These are phyloP conservation scores for Botrytis fragariae DNA, from an alignment of 2,329 filamentous ascomycete species.

Conservation along the genomic window DNA sequence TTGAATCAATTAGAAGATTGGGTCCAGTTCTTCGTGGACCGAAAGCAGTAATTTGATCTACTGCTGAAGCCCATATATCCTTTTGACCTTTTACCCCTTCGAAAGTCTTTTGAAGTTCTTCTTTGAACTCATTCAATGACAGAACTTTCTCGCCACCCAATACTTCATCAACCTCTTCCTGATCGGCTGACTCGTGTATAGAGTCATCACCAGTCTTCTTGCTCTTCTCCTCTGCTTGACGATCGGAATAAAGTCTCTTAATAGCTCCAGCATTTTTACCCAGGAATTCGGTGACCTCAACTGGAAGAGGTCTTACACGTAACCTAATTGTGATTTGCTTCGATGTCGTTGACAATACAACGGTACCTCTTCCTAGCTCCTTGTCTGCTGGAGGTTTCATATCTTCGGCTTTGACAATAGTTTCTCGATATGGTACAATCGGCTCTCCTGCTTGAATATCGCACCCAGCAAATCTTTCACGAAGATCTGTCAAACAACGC, in stretches of 20 bases:
- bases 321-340: constrained; percentile 80
- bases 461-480: constrained; percentile 88
- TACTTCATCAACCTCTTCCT: constrained; percentile 50
- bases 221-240: constrained; percentile 49
- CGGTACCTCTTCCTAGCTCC: constrained; percentile 78
- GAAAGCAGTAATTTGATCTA: constrained; percentile 85
- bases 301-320: constrained; percentile 74
- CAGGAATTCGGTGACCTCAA: constrained; percentile 79
- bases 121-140: constrained; percentile 72
- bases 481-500: constrained; percentile 86
- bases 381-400: constrained; percentile 88
- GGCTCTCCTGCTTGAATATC: constrained; percentile 92
- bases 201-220: constrained; percentile 31
- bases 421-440: constrained; percentile 94
- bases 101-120: constrained; percentile 66
- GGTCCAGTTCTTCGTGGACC: constrained; percentile 82
- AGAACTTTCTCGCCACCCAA: constrained; percentile 60
- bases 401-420: constrained; percentile 81
- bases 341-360: constrained; percentile 73
- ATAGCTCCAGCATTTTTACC: constrained; percentile 76
- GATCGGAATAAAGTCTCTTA: constrained; percentile 73
- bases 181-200: constrained; percentile 33
- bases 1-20: constrained; percentile 85
- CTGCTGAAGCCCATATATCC: constrained; percentile 72
- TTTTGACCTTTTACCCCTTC: constrained; percentile 69